Base-by-base conservation (phyloP, 2,329 filamentous ascomycete genomes). In the Paraphoma sp. region DNA sequence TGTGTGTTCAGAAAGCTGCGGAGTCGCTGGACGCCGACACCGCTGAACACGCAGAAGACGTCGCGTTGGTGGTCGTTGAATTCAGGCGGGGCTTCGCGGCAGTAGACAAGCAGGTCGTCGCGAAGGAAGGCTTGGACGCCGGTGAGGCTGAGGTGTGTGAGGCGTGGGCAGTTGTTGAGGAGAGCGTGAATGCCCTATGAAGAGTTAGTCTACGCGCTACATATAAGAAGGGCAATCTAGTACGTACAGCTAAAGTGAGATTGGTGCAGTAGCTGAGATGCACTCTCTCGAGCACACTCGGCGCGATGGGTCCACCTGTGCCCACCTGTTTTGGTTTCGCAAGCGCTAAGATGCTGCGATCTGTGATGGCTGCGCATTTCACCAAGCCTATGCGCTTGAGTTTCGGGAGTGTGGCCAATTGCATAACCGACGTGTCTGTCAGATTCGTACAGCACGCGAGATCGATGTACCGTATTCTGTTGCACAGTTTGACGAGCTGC, bases 31-130 rank as follows among this genome's bases (percentile, higher is more conserved):
- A 99, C 94, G 53, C 93, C 93, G 28, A 86, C 84, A 6, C 95
- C 94, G 1, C 93, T 97, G 76, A 99, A 99, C 51, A 99, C 95
- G 72, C 95, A 99, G 74, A 99, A 99, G 7, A 98, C 92, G 50
- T 94, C 89, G 60, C 95, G 88, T 76, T 99, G 95, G 72, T 97
- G 93, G 45, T 94, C 90, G 16, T 93, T 98, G 74, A 99, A 99
- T 77, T 98, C 95, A 88, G 84, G 78, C 38, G 95, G 95, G 1
- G 95, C 92, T 67, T 91, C 88, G 59, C 95, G 88, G 73, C 95
- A 98, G 75, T 92, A 98, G 6, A 84, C 82, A 51, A 92, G 89
- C 30, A 98, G 85, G 65, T 97, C 93, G 53, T 92, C 88, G 50
- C 90, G 86, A 31, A 97, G 84, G 74, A 99, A 99, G 1, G 92